phyloP scores from a whole-genome alignment of 2,329 filamentous ascomycete species.

The Coleophoma cylindrospora region DNA sequence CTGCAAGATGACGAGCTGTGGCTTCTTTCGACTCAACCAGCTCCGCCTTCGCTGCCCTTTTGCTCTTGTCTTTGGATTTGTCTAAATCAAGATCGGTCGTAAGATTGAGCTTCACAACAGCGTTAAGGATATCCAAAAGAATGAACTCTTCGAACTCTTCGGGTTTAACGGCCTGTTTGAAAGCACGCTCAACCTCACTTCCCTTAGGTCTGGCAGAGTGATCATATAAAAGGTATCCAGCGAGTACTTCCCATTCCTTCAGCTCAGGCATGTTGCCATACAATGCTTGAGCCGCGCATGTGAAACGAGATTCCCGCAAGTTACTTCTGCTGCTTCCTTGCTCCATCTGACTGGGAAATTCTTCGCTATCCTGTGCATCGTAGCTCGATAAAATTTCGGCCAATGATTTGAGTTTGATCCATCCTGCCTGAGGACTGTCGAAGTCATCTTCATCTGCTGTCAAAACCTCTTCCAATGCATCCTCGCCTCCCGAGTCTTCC shows the following conservation, averaged over 20 bases:
- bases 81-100: constrained; percentile 61
- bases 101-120: constrained; percentile 72
- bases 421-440: constrained; percentile 70
- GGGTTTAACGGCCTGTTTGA: constrained; percentile 23
- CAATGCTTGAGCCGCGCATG: constrained; percentile 78
- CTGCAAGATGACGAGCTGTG: constrained; percentile 71
- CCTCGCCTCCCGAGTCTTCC: constrained; percentile 79
- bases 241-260: constrained; percentile 80
- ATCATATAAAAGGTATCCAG: constrained; percentile 88
- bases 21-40: constrained; percentile 68
- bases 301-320: constrained; percentile 70
- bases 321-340: constrained; percentile 31
- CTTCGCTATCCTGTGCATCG: constrained; percentile 62
- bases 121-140: constrained; percentile 80
- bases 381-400: constrained; percentile 80
- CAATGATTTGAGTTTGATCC: constrained; percentile 89
- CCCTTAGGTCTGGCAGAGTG: constrained; percentile 66
- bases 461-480: constrained; percentile 70
- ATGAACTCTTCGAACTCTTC: constrained; percentile 65
- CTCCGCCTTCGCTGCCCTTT: constrained; percentile 51
- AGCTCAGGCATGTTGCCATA: constrained; percentile 80
- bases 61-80: constrained; percentile 49
- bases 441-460: constrained; percentile 71
- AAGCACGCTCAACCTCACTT: constrained; percentile 55
- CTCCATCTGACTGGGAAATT: constrained; percentile 44